Percentiles rank a stretch among this genome's conserved stretches.
These are phyloP conservation scores for Suhomyces prunicola DNA, from an alignment of 805 yeast species.

Conservation along the genomic window DNA sequence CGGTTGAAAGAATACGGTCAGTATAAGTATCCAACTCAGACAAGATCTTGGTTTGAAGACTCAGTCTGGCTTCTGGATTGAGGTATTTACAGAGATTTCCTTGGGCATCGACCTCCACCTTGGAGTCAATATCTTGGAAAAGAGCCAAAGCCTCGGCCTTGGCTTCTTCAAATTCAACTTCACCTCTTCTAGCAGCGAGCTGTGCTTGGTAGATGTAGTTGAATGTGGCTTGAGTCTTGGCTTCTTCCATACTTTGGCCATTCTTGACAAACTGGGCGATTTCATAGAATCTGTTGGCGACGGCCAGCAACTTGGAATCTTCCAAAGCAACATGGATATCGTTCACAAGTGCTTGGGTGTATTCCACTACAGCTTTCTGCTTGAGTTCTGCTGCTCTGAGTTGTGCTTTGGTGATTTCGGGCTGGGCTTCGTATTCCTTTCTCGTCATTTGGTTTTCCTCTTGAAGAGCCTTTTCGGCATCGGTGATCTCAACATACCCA, in stretches of 20 bases:
- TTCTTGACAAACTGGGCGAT: conserved; percentile 47
- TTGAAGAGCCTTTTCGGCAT: conserved; percentile 46
- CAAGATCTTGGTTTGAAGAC: conserved; percentile 19
- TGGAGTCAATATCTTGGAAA: conserved; percentile 39
- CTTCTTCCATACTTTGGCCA: conserved; percentile 56
- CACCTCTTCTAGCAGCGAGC: conserved; percentile 37
- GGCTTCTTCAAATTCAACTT: conserved; percentile 23
- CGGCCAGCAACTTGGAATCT: conserved; percentile 24
- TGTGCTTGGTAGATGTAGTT: conserved; percentile 45
- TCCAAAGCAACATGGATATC: conserved; percentile 29
- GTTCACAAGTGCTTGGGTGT: conserved; percentile 16
- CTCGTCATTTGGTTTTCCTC: conserved; percentile 66
- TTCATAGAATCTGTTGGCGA: conserved; percentile 53
- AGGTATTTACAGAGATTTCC: conserved; percentile 40
- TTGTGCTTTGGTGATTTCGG: conserved; percentile 43
- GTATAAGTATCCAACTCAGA: conserved; percentile 18
- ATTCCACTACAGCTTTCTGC: conserved; percentile 14
- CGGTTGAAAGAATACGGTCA: conserved; percentile 28
- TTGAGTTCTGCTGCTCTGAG: conserved; percentile 43
- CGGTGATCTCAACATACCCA: conserved; percentile 59
- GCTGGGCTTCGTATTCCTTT: conserved; percentile 59
- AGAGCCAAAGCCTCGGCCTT: conserved; percentile 33
- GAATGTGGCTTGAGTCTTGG: conserved; percentile 56
- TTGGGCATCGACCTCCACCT: conserved; percentile 47
- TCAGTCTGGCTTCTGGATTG: conserved; percentile 24